phyloP scores from a whole-genome alignment of 768 basidiomycete genomes.

The Chiua virens region DNA sequence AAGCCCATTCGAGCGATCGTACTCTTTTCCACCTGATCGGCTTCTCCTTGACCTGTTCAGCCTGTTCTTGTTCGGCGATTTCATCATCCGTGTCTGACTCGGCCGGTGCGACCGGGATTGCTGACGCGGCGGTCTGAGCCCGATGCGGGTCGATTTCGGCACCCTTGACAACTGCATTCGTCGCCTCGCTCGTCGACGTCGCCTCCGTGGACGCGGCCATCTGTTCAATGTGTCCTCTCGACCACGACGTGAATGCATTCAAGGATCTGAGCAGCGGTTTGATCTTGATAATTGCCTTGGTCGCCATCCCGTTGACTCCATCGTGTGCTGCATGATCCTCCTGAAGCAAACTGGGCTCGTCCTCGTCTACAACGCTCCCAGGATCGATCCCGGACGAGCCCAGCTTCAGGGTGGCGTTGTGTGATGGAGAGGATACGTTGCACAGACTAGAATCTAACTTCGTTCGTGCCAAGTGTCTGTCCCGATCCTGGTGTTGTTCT shows the following conservation, averaged over 20 bases:
- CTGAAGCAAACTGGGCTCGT: too few species aligned
- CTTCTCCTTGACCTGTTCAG: slow-evolving; percentile 10
- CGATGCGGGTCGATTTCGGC: background rate
- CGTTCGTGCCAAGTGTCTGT: background rate
- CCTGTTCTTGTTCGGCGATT: slow-evolving; percentile 4
- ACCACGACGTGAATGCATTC: slow-evolving; percentile 12
- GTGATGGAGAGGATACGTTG: slow-evolving; percentile 31
- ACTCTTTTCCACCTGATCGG: slow-evolving; percentile 15
- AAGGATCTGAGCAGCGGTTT: slow-evolving; percentile 23
- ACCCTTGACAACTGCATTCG: background rate
- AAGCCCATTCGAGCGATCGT: slow-evolving; percentile 45
- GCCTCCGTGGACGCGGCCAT: background rate
- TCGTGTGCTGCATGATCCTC: too few species aligned
- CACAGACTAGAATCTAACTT: slow-evolving; percentile 23
- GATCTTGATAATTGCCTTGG: slow-evolving; percentile 20
- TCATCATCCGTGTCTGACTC: background rate
- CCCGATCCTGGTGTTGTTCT: background rate
- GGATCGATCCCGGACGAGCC: background rate
- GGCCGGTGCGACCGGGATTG: background rate
- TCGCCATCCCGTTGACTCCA: slow-evolving; percentile 1
- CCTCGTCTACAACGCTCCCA: background rate
- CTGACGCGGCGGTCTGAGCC: background rate
- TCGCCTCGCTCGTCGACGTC: background rate
- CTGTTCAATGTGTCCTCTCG: slow-evolving; percentile 1
- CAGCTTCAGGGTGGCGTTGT: slow-evolving; percentile 26